Evolutionary conservation across 495 filamentous ascomycete species (phyloP).

Genomic region (Xylaria longipes): DNA sequence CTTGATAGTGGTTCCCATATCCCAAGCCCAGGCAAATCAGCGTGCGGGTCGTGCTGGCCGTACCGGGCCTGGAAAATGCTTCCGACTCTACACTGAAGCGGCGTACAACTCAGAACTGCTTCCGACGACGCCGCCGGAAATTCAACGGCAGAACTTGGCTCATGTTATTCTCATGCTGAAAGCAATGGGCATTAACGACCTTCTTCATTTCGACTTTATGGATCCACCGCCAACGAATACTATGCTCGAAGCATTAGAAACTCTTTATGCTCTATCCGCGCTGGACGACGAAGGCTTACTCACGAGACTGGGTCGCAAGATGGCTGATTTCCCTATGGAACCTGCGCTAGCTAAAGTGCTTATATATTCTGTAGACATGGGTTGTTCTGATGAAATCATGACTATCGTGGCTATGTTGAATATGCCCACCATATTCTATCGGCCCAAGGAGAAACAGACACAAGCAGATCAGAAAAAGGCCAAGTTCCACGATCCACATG

Average conservation of each 20-base stretch:
- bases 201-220: conserved; percentile 99
- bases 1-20: conserved; percentile 91
- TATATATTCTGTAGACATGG: conserved; percentile 83
- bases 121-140: conserved; percentile 93
- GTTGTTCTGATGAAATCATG: conserved; percentile 92
- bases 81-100: conserved; percentile 92
- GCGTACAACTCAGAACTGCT: conserved; percentile 98
- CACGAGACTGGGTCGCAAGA: conserved; percentile 90
- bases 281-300: conserved; percentile 96
- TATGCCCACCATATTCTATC: conserved; percentile 84
- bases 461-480: conserved; percentile 97
- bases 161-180: conserved; percentile 98
- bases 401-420: conserved; percentile 95
- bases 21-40: conserved; percentile 96
- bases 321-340: conserved; percentile 96
- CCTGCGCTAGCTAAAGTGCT: conserved; percentile 88
- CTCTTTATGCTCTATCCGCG: conserved; percentile 89
- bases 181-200: conserved; percentile 98
- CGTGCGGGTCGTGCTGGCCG: conserved; percentile 89
- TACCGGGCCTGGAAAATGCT: conserved; percentile 96
- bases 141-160: conserved; percentile 94
- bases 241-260: conserved; percentile 95
- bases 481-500: conserved; percentile 94
- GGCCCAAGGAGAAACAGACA: conserved; percentile 94
- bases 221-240: conserved; percentile 96